Evolutionary conservation across 2,329 filamentous ascomycete genomes (phyloP), one percentile per base, ranked within the genome.

Genomic region (Xylariaceae sp.): DNA sequence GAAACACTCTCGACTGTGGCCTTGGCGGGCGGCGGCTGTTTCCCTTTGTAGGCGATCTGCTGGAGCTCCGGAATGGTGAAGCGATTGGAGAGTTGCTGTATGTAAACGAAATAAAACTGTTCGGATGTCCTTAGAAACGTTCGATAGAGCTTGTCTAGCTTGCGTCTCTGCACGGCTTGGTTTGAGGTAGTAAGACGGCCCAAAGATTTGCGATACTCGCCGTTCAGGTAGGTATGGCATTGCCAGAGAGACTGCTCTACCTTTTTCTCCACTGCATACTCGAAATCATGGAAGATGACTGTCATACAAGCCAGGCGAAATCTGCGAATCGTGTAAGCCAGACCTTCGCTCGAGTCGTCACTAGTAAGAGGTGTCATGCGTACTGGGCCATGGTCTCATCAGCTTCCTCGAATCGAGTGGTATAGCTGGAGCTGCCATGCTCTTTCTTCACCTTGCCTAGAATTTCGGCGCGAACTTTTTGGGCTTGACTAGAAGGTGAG

Each of bases 71-170:
- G 75, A 59, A 82, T 77, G 59, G 79, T 78, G 68, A 84, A 87
- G 54, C 80, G 79, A 30, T 78, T 80, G 56, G 88, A 86, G 23
- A 97, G 79, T 58, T 87, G 85, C 73, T 93, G 86, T 57, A 97
- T 88, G 69, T 90, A 94, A 65, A 86, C 87, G 69, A 89, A 86
- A 78, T 97, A 97, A 73, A 96, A 97, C 68, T 86, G 85, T 74
- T 94, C 90, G 65, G 91, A 89, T 51, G 87, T 88, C 74, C 93
- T 95, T 67, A 97, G 85, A 73, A 96, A 97, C 66, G 85, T 84
- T 59, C 88, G 79, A 73, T 95, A 97, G 64, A 87, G 82, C 74
- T 89, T 92, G 72, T 90, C 88, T 54, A 93, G 78, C 74, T 92
- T 94, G 64, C 92, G 85, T 68, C 85, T 85, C 74, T 85, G 80